Conservation (phyloP, 352 stramenopile species). For the Halophytophthora batemanensis region DNA sequence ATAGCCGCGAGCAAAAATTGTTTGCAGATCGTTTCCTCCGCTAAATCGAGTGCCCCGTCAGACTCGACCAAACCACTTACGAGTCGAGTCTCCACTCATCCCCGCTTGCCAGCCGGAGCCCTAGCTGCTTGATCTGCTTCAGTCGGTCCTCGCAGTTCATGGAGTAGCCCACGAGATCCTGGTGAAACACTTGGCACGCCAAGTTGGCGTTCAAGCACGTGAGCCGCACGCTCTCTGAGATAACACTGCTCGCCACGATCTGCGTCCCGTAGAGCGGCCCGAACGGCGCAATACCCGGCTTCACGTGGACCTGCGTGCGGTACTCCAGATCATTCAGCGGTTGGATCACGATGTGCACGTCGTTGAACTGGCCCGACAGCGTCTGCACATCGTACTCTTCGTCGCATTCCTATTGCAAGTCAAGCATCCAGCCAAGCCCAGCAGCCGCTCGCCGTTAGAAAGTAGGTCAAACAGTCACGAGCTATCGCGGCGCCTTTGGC, state of each 20-base stretch:
- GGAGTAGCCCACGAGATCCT: constrained; percentile 76
- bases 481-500: too few species aligned
- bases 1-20: too few species aligned
- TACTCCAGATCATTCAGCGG: constrained; percentile 74
- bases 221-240: constrained; percentile 68
- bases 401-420: constrained; percentile 60
- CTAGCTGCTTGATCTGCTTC: constrained; percentile 87
- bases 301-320: constrained; percentile 68
- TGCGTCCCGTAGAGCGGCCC: constrained; percentile 73
- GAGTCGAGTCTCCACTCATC: constrained; percentile 58
- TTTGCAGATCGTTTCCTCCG: too few species aligned
- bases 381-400: constrained; percentile 73
- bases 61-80: too few species aligned
- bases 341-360: constrained; percentile 86
- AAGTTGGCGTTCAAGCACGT: constrained; percentile 84
- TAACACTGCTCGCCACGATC: constrained; percentile 54
- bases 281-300: constrained; percentile 70
- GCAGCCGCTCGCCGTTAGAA: too few species aligned
- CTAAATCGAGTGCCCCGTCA: too few species aligned
- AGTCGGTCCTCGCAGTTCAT: constrained; percentile 81
- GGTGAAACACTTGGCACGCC: constrained; percentile 79
- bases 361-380: constrained; percentile 81
- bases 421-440: too few species aligned
- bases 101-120: constrained; percentile 42
- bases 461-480: too few species aligned